Percentiles rank a stretch among this genome's conserved stretches.
phyloP scores from a whole-genome alignment of 805 yeast genomes.

The Ogataea ramenticola region DNA sequence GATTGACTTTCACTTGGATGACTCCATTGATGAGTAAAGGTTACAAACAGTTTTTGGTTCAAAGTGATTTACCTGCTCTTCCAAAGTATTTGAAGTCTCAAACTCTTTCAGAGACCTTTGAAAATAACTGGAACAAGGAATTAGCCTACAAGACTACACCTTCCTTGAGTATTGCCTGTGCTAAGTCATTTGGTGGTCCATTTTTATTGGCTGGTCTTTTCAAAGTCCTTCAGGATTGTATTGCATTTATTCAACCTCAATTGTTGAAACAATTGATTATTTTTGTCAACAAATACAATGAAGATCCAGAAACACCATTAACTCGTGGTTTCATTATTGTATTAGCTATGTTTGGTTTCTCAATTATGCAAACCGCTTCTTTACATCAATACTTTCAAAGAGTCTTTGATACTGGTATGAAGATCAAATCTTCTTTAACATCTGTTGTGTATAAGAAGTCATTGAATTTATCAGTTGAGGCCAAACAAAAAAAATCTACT shows the following conservation, averaged over 20 bases:
- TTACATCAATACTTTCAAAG: slow-evolving; percentile 76
- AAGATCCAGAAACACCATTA: slow-evolving; percentile 46
- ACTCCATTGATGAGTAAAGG: slow-evolving; percentile 50
- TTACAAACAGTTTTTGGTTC: slow-evolving; percentile 35
- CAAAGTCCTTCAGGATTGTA: slow-evolving; percentile 66
- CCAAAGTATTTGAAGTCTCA: slow-evolving; percentile 61
- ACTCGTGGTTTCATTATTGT: slow-evolving; percentile 74
- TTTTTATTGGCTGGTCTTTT: slow-evolving; percentile 65
- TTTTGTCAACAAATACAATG: slow-evolving; percentile 46
- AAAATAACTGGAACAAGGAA: slow-evolving; percentile 55
- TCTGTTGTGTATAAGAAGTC: slow-evolving; percentile 65
- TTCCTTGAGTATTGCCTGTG: slow-evolving; percentile 38
- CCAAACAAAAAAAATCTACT: slow-evolving; percentile 63
- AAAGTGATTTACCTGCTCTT: slow-evolving; percentile 68
- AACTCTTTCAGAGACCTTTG: slow-evolving; percentile 41
- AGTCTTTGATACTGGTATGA: slow-evolving; percentile 70
- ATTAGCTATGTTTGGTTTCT: slow-evolving; percentile 63
- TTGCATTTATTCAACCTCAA: slow-evolving; percentile 87
- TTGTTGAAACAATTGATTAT: slow-evolving; percentile 58
- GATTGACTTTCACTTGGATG: slow-evolving; percentile 54
- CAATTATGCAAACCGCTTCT: slow-evolving; percentile 70
- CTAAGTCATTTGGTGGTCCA: slow-evolving; percentile 68
- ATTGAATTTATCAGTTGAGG: slow-evolving; percentile 61
- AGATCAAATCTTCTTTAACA: slow-evolving; percentile 61
- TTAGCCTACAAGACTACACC: slow-evolving; percentile 23